Evolutionary conservation across 495 filamentous ascomycete species (phyloP), one percentile per base, ranked within the genome.

Genomic region (Penicillium paxilli): DNA sequence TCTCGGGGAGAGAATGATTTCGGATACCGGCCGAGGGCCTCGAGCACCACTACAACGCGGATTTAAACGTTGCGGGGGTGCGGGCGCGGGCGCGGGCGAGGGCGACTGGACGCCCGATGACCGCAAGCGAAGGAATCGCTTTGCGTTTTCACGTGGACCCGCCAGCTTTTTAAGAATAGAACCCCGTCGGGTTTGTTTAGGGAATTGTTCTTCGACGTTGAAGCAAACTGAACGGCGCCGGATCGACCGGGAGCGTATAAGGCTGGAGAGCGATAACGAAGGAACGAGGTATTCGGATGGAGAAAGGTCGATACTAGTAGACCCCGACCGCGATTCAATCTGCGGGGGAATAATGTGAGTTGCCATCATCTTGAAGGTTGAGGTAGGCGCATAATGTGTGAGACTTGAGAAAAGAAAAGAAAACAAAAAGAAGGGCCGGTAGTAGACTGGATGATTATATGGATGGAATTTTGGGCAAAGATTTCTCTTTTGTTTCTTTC

Each of bases 121-220:
- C 46, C 71, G 70, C 54, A 76, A 57, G 63, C 75, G 75, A 66
- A 81, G 70, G 60, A 79, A 62, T 47, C 75, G 75, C 70, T 76
- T 75, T 57, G 76, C 75, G 69, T 74, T 77, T 54, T 80, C 76
- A 49, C 75, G 73, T 62, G 77, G 72, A 22, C 71, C 68, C 62
- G 73, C 74, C 69, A 80, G 65, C 62, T 74, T 79, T 65, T 51
- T 65, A 37, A 77, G 49, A 20, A 76, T 57, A 5, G 70, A 69
- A 26, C 55, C 59, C 49, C 71, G 64, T 32, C 66, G 70, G 59
- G 41, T 52, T 24, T 59, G 58, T 50, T 65, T 69, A 19, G 71
- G 55, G 23, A 63, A 58, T 52, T 64, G 53, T 44, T 67, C 62
- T 44, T 67, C 59, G 42, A 59, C 52, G 37, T 56, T 64, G 23